phyloP scores from a whole-genome alignment of 495 filamentous ascomycete species.

The Tuber indicum region DNA sequence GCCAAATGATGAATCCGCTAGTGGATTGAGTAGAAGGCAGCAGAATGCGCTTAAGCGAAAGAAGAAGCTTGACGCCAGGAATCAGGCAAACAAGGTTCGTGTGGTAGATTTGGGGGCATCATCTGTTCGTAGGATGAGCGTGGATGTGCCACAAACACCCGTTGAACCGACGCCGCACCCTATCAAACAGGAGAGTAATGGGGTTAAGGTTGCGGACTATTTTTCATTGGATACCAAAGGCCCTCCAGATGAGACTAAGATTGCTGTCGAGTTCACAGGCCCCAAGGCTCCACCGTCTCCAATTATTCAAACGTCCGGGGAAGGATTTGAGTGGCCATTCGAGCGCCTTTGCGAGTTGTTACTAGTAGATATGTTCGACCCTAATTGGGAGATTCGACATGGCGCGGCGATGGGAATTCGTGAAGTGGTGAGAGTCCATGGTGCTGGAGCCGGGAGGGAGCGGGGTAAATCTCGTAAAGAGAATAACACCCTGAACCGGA shows the following conservation, averaged over 20 bases:
- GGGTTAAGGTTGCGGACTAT: constrained; percentile 59
- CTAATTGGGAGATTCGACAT: constrained; percentile 93
- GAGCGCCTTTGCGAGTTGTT: constrained; percentile 91
- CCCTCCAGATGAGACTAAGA: constrained; percentile 78
- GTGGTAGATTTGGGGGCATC: constrained; percentile 62
- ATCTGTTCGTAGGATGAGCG: constrained; percentile 60
- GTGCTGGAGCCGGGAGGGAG: constrained; percentile 76
- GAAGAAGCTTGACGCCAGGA: constrained; percentile 73
- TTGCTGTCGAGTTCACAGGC: constrained; percentile 95
- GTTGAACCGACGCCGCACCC: constrained; percentile 60
- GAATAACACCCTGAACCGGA: constrained; percentile 71
- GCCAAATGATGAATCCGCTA: constrained; percentile 54
- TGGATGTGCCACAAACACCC: constrained; percentile 47
- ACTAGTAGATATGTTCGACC: constrained; percentile 85
- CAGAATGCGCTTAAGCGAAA: constrained; percentile 91
- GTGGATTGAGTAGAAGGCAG: constrained; percentile 77
- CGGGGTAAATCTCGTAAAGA: constrained; percentile 61
- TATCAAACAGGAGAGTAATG: constrained; percentile 57
- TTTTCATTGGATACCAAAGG: constrained; percentile 71
- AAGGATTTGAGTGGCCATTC: constrained; percentile 87
- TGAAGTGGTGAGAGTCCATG: constrained; percentile 87
- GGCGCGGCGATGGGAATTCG: constrained; percentile 92
- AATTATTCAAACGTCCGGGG: constrained; percentile 51
- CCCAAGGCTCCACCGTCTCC: constrained; percentile 56
- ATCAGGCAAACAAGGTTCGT: constrained; percentile 76